These are phyloP conservation scores for Tylopilus sp. DNA, from an alignment of 768 basidiomycete species.

Conservation along the genomic window DNA sequence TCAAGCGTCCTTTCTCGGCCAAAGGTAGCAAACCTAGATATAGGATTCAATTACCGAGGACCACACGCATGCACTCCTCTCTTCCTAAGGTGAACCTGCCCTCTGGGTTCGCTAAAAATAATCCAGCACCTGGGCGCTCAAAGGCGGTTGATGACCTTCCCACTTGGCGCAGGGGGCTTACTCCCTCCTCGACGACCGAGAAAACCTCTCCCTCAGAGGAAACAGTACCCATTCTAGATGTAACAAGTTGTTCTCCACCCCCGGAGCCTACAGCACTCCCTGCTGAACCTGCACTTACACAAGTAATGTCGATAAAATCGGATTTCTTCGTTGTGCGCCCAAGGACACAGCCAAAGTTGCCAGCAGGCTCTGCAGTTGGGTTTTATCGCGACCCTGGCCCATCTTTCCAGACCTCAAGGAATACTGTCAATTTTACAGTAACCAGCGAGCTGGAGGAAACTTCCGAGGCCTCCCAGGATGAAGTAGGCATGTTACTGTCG, in stretches of 20 bases:
- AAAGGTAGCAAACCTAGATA: constrained; percentile 34
- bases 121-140: constrained; percentile 22
- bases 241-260: constrained; percentile 65
- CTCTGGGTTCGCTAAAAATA: constrained; percentile 18
- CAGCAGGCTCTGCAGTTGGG: constrained; percentile 66
- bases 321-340: constrained; percentile 36
- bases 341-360: constrained; percentile 66
- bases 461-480: constrained; percentile 4
- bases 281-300: constrained; percentile 29
- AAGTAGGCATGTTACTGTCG: constrained; percentile 25
- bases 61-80: constrained; percentile 5
- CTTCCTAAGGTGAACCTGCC: constrained; percentile 42
- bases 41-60: constrained; percentile 35
- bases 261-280: constrained; percentile 39
- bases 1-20: constrained; percentile 39
- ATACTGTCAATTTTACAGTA: constrained; percentile 71
- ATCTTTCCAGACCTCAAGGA: constrained; percentile 44
- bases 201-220: constrained; percentile 10
- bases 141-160: constrained; percentile 33
- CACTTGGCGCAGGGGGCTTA: constrained; percentile 39
- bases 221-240: constrained; percentile 37
- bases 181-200: constrained; percentile 14
- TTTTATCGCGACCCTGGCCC: constrained; percentile 67
- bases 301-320: constrained; percentile 29
- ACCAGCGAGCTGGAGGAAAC: constrained; percentile 65